These are phyloP conservation scores for Harringtonia lauricola DNA, from an alignment of 2,329 filamentous ascomycete genomes.

Conservation along the genomic window DNA sequence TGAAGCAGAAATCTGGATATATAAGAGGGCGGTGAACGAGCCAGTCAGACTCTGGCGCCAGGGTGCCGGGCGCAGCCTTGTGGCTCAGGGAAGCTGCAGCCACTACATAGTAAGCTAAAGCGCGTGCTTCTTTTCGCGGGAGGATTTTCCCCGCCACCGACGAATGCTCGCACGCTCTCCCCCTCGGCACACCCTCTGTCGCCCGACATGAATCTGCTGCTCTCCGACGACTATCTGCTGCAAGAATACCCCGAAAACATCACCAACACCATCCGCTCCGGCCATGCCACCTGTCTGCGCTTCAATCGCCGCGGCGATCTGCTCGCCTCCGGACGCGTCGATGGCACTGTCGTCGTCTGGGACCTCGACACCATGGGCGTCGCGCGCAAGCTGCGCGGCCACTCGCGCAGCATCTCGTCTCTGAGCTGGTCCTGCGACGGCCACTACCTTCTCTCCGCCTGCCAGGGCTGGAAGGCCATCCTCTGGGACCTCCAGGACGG, in stretches of 20 bases:
- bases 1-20: no score
- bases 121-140: no score
- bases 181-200: neutral
- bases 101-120: no score
- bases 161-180: no score
- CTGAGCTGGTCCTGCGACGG: constrained; percentile 92
- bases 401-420: constrained; percentile 88
- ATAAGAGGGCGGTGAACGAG: no score
- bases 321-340: constrained; percentile 84
- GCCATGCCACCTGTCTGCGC: constrained; percentile 57
- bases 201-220: constrained; percentile 42
- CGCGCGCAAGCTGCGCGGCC: constrained; percentile 83
- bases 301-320: constrained; percentile 95
- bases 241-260: constrained; percentile 86
- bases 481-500: constrained; percentile 77
- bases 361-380: constrained; percentile 97
- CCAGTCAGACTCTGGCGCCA: no score
- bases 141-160: no score
- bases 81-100: no score
- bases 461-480: constrained; percentile 93
- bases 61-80: no score
- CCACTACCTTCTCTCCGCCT: constrained; percentile 81
- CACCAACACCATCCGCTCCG: constrained; percentile 71
- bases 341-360: constrained; percentile 92
- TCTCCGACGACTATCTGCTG: constrained; percentile 52